Conservation (phyloP, 371 early-diverging fungal species). For the Mortierella sp. region DNA sequence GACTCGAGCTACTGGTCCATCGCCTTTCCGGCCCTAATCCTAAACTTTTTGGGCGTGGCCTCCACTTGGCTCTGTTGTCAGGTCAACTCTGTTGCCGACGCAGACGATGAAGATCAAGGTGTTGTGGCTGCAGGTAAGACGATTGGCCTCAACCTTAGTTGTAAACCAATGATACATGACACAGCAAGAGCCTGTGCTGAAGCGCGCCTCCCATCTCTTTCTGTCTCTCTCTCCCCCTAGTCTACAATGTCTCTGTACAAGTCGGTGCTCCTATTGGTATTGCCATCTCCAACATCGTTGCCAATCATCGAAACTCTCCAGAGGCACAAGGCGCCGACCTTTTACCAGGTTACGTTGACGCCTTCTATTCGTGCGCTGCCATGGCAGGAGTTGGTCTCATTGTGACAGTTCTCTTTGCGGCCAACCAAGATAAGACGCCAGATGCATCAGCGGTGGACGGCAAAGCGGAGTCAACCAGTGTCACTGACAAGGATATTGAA, state of each 20-base stretch:
- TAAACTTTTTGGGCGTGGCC: conserved; percentile 3
- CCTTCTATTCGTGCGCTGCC: conserved; percentile 24
- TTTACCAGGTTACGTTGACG: conserved; percentile 21
- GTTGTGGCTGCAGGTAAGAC: conserved; percentile 1
- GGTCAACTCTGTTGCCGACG: conserved; percentile 1
- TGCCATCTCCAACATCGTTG: conserved; percentile 37
- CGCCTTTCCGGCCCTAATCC: background rate
- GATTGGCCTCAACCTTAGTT: too few species aligned
- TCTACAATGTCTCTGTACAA: conserved; percentile 30
- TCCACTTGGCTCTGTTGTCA: conserved; percentile 2
- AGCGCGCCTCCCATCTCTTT: too few species aligned
- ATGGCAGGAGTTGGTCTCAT: conserved; percentile 33
- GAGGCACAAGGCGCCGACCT: conserved; percentile 10
- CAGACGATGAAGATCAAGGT: conserved; percentile 1
- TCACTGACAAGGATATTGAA: too few species aligned
- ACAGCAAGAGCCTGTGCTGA: too few species aligned
- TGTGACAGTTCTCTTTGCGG: conserved; percentile 18
- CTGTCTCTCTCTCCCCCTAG: background rate
- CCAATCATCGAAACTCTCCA: conserved; percentile 16
- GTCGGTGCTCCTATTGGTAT: conserved; percentile 37
- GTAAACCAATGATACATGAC: too few species aligned
- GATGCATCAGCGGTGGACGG: background rate
- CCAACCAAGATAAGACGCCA: conserved; percentile 16
- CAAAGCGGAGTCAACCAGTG: too few species aligned
- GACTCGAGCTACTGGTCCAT: background rate